Conservation (phyloP, 495 filamentous ascomycete genomes). For the Penicillium cosmopolitanum region DNA sequence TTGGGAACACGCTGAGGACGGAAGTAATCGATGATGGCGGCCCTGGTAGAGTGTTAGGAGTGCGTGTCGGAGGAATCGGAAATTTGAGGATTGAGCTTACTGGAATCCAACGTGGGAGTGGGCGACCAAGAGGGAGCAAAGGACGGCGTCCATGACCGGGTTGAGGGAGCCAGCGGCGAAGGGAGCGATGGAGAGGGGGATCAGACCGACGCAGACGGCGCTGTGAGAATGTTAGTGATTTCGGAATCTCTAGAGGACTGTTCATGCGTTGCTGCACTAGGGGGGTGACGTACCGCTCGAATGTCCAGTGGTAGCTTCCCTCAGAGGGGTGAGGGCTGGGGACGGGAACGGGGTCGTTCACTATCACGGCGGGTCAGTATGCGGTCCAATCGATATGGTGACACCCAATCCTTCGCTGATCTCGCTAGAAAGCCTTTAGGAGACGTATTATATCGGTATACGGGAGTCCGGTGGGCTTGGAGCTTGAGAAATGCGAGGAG, state of each 20-base stretch:
- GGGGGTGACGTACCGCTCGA: constrained; percentile 69
- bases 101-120: constrained; percentile 96
- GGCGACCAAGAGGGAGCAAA: constrained; percentile 81
- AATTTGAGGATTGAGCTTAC: constrained; percentile 44
- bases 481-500: constrained; percentile 11
- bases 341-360: constrained; percentile 85
- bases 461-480: not conserved
- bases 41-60: constrained; percentile 44
- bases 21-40: constrained; percentile 88
- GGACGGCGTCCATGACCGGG: constrained; percentile 82
- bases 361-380: constrained; percentile 42
- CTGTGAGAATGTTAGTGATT: constrained; percentile 33
- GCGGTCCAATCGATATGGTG: not conserved
- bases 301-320: constrained; percentile 98
- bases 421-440: not conserved
- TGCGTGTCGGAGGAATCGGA: not conserved
- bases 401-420: not conserved
- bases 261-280: not conserved
- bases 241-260: no score
- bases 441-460: not conserved
- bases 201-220: constrained; percentile 71
- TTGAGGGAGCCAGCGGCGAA: constrained; percentile 91
- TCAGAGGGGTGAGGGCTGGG: constrained; percentile 71
- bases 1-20: constrained; percentile 72
- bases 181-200: constrained; percentile 86